Evolutionary conservation across 257 asterid genomes (phyloP).

Genomic region (Ophiorrhiza pumila): DNA sequence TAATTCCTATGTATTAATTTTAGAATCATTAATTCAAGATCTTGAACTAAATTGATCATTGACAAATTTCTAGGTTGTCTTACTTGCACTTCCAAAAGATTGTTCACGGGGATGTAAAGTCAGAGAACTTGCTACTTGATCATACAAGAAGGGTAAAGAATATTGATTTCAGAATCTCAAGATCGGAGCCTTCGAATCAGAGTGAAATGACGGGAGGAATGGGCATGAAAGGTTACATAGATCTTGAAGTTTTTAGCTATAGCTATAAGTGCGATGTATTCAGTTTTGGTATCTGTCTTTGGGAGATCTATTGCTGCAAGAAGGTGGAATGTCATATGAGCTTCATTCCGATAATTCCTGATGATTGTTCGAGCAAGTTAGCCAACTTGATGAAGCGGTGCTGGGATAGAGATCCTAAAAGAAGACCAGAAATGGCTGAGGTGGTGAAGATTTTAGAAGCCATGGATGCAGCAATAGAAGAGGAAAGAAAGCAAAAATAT

Average conservation of each 20-base stretch:
- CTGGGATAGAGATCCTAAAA: slow-evolving; percentile 23
- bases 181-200: slow-evolving; percentile 5
- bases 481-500: no score
- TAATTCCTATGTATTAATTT: no score
- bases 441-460: slow-evolving; percentile 22
- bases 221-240: slow-evolving; percentile 26
- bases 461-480: not conserved
- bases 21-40: no score
- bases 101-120: slow-evolving; percentile 28
- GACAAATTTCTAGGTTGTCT: slow-evolving; percentile 9
- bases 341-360: slow-evolving; percentile 17
- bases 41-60: no score
- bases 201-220: slow-evolving; percentile 10
- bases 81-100: slow-evolving; percentile 28
- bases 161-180: slow-evolving; percentile 26
- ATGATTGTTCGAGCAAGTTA: slow-evolving; percentile 8
- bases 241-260: slow-evolving; percentile 17
- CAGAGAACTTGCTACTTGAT: slow-evolving; percentile 17
- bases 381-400: slow-evolving; percentile 25
- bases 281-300: slow-evolving; percentile 30
- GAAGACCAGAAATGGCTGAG: slow-evolving; percentile 24
- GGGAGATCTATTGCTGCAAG: slow-evolving; percentile 24
- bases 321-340: not conserved
- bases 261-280: slow-evolving; percentile 28
- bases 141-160: slow-evolving; percentile 9